Conservation (phyloP, 805 yeast species). For the Maudiozyma bulderi region DNA sequence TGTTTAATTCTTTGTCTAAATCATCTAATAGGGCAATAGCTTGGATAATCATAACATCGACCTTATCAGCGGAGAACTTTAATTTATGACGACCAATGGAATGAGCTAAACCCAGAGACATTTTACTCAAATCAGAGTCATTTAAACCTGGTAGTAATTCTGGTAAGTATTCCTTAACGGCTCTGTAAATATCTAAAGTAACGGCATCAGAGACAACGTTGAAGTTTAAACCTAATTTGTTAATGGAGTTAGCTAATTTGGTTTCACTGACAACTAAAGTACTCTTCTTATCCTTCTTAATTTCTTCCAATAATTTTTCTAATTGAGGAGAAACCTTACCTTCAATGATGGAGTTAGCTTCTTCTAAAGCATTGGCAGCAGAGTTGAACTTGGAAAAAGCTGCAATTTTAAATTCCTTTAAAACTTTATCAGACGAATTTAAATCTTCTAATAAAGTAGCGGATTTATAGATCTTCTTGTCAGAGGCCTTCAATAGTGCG, state of each 20-base stretch:
- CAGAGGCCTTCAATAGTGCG: conserved; percentile 94
- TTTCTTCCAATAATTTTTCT: conserved; percentile 62
- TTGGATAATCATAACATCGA: conserved; percentile 97
- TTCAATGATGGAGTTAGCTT: conserved; percentile 82
- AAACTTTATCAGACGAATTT: conserved; percentile 73
- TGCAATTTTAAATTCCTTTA: conserved; percentile 84
- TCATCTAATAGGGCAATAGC: conserved; percentile 95
- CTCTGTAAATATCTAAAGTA: conserved; percentile 87
- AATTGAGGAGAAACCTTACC: conserved; percentile 87
- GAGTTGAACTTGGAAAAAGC: conserved; percentile 90
- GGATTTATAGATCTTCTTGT: conserved; percentile 91
- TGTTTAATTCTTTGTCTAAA: conserved; percentile 92
- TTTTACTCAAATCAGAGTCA: conserved; percentile 75
- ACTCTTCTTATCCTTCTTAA: conserved; percentile 72
- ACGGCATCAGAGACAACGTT: conserved; percentile 91
- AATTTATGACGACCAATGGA: conserved; percentile 97
- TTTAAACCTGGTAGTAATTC: conserved; percentile 88
- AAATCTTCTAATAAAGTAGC: conserved; percentile 64
- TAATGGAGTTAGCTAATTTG: conserved; percentile 90
- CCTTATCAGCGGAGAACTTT: conserved; percentile 95
- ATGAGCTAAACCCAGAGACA: conserved; percentile 97
- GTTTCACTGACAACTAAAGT: conserved; percentile 88
- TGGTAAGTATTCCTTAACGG: conserved; percentile 88
- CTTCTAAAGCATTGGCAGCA: conserved; percentile 94
- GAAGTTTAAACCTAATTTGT: conserved; percentile 82